Base-by-base conservation (phyloP, 805 yeast species). In the Ogataea pilisensis region DNA sequence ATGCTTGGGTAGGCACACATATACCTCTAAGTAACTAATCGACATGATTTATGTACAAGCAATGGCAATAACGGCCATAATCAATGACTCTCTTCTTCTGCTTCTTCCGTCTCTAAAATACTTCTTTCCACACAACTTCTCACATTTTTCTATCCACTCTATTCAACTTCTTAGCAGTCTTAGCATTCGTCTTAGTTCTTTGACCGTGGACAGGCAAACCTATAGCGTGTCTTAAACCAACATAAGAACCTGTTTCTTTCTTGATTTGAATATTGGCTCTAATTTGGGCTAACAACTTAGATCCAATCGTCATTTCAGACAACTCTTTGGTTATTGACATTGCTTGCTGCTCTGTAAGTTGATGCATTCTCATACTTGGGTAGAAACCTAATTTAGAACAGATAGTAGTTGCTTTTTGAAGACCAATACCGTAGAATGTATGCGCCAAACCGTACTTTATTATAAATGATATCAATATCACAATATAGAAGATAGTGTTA, bases 311-410 rank as follows among this genome's bases (percentile, higher is more conserved):
- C 73, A 85, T 72, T 31, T 79, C 83, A 1, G 95, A 78, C 36
- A 93, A 71, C 61, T 93, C 96, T 61, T 89, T 91, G 29, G 96
- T 84, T 34, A 93, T 71, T 27, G 85, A 78, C 77, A 91, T 75
- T 34, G 89, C 73, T 54, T 89, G 95, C 21, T 88, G 85, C 64
- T 93, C 98, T 22, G 84, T 70, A 29, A 93, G 75, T 64, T 93
- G 95, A 61, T 86, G 93, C 85, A 90, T 83, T 66, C 95, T 79
- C 95, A 91, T 90, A 60, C 76, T 72, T 34, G 98, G 98, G 58
- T 90, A 91, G 44, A 93, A 76, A 9, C 96, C 96, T 18, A 91
- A 77, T 58, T 80, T 87, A 30, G 97, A 81, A 61, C 96, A 89
- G 39, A 93, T 70, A 54, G 72, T 70, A 48, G 76, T 76, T 2